phyloP scores from a whole-genome alignment of 2,329 filamentous ascomycete species.

The Xenosphaeropsis pyriputrescens region DNA sequence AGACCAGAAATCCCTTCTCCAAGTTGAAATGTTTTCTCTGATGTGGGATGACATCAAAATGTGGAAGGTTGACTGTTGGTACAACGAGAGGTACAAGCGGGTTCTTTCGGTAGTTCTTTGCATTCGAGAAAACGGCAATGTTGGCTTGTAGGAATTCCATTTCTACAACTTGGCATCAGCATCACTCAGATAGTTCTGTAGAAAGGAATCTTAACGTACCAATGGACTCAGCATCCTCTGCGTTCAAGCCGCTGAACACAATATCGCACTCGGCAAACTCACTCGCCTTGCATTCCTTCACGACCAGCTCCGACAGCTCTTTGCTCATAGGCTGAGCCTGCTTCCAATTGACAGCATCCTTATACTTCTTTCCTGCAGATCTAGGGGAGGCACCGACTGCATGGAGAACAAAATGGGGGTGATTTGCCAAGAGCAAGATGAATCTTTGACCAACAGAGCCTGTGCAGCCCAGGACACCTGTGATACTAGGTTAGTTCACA shows the following conservation, averaged over 20 bases:
- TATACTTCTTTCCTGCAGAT: slow-evolving; percentile 87
- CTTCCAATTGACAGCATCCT: slow-evolving; percentile 91
- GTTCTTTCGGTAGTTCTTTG: slow-evolving; percentile 90
- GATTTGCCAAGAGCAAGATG: slow-evolving; percentile 77
- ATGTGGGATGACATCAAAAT: slow-evolving; percentile 79
- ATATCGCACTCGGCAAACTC: slow-evolving; percentile 85
- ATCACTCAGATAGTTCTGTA: slow-evolving; percentile 1
- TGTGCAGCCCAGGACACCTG: slow-evolving; percentile 75
- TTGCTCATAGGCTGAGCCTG: slow-evolving; percentile 72
- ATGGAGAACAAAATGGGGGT: slow-evolving; percentile 75
- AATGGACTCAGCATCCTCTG: slow-evolving; percentile 82
- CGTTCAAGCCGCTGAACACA: slow-evolving; percentile 84
- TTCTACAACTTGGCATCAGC: slow-evolving; percentile 35
- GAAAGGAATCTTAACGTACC: slow-evolving; percentile 35
- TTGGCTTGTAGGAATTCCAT: slow-evolving; percentile 82
- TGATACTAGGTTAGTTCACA: slow-evolving; percentile 1
- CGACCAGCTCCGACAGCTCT: slow-evolving; percentile 61
- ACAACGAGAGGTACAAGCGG: slow-evolving; percentile 86
- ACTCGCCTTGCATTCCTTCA: slow-evolving; percentile 70
- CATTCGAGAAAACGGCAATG: slow-evolving; percentile 90
- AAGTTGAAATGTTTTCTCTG: slow-evolving; percentile 62
- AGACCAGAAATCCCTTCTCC: slow-evolving; percentile 81
- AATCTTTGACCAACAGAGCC: slow-evolving; percentile 93
- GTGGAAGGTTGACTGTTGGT: slow-evolving; percentile 82
- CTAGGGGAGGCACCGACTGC: slow-evolving; percentile 81